Base-by-base conservation (phyloP, 139 green algal species). In the Raphidocelis subcapitata region DNA sequence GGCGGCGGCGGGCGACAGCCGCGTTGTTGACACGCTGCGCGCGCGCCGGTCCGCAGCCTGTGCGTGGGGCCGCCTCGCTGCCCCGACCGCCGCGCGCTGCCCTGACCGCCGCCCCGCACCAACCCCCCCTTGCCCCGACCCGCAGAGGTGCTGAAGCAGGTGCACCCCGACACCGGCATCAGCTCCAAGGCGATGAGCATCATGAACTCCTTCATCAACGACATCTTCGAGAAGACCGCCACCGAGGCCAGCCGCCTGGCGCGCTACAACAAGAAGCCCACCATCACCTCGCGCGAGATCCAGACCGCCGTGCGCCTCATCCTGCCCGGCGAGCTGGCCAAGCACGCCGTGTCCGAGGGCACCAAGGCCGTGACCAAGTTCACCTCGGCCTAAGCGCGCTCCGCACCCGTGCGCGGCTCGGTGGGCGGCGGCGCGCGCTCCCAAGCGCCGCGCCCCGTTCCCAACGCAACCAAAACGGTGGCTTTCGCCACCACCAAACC, bases 321-420 rank as follows among this genome's bases (percentile, higher is more conserved):
- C 72, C 86, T 94, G 61, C 91, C 91, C n/a, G 91, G 91, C 70
- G 91, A 96, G 86, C 86, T 96, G 72, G 91, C 91, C 81, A 96
- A 96, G 88, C 91, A 96, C 82, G 91, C 91, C 78, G 82, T 87
- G 72, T 85, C 78, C 54, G 89, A 92, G 82, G 91, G 91, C 76
- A 97, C 91, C 86, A 97, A 97, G 90, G 90, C 92, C 32, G 92
- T 97, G 26, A 97, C 92, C 79, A 97, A 95, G 86, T 96, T 92
- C 86, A 95, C 90, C 56, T 86, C 79, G 16, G 85, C 86, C 41
- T 95, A 88, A 91, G 59, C 62, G 18, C 18, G 14, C 24, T 20
- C 46, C n/a, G n/a, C n/a, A n/a, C n/a, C n/a, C n/a, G n/a, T n/a
- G n/a, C n/a, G n/a, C n/a, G n/a, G n/a, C n/a, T n/a, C n/a, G n/a